phyloP scores from a whole-genome alignment of 805 yeast genomes.

The Metschnikowia picachoensis region DNA sequence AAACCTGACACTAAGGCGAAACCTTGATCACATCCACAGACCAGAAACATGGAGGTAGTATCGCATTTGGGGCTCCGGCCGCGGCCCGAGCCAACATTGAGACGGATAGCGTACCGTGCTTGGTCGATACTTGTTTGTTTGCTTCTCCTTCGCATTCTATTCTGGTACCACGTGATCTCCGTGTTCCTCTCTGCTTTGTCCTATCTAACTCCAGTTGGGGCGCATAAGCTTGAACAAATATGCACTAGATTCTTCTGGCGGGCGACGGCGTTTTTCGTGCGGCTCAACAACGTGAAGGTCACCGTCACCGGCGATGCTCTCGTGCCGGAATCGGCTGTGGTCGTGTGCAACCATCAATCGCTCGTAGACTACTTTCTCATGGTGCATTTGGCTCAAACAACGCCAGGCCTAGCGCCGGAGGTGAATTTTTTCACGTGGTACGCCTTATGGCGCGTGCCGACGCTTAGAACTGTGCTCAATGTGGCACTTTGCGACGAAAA shows the following conservation, averaged over 20 bases:
- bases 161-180: conserved; percentile 22
- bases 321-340: conserved; percentile 32
- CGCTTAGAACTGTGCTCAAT: conserved; percentile 42
- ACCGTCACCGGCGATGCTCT: conserved; percentile 42
- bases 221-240: conserved; percentile 3
- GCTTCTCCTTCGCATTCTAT: conserved; percentile 15
- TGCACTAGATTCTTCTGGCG: conserved; percentile 16
- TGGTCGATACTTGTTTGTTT: conserved; percentile 20
- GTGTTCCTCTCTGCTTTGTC: conserved; percentile 11
- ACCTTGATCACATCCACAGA: not conserved
- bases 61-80: conserved; percentile 30
- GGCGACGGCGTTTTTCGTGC: conserved; percentile 8
- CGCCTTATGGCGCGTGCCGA: conserved; percentile 58
- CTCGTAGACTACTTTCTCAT: conserved; percentile 61
- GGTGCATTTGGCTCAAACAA: conserved; percentile 34
- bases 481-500: conserved; percentile 64
- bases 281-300: conserved; percentile 27
- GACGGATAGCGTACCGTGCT: conserved; percentile 4
- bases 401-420: conserved; percentile 31
- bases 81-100: conserved; percentile 13
- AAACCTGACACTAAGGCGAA: not conserved
- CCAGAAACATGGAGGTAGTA: conserved; percentile 26
- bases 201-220: conserved; percentile 7
- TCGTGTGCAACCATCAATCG: conserved; percentile 63
- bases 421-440: conserved; percentile 73